A percentile compares a stretch with the other conserved stretches of the same genome.
Conservation (phyloP, 495 filamentous ascomycete species). For the Cenococcum geophilum region DNA sequence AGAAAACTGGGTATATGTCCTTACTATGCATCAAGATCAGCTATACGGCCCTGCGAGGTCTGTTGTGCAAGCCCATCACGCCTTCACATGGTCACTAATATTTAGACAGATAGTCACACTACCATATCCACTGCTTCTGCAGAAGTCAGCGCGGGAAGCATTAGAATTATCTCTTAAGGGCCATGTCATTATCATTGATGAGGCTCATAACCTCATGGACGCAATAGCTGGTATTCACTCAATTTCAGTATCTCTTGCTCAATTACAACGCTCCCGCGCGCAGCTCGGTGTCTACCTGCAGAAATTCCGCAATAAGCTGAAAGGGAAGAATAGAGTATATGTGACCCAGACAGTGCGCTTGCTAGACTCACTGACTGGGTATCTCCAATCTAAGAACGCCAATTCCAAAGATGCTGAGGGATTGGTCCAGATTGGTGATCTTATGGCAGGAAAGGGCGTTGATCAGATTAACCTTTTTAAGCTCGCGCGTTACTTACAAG, state of each 20-base stretch:
- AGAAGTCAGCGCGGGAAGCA: constrained; percentile 83
- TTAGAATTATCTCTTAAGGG: constrained; percentile 77
- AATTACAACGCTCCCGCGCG: constrained; percentile 62
- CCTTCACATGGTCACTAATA: constrained; percentile 2
- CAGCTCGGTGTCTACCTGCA: constrained; percentile 78
- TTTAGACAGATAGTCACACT: constrained; percentile 72
- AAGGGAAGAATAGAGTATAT: constrained; percentile 91
- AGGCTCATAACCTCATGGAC: constrained; percentile 97
- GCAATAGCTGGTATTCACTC: constrained; percentile 85
- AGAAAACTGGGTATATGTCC: constrained; percentile 80
- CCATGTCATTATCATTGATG: constrained; percentile 89
- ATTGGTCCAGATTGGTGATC: constrained; percentile 56
- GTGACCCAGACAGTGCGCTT: constrained; percentile 79
- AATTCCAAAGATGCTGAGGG: constrained; percentile 48
- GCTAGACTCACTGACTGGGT: constrained; percentile 65
- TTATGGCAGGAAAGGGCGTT: constrained; percentile 79
- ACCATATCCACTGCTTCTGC: constrained; percentile 85
- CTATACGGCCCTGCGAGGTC: constrained; percentile 74
- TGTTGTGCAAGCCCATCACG: constrained; percentile 14
- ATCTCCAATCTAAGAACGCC: constrained; percentile 49
- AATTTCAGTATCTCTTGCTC: constrained; percentile 61
- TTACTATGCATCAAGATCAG: constrained; percentile 85
- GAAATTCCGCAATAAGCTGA: constrained; percentile 77
- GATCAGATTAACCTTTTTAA: constrained; percentile 95
- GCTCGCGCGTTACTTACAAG: constrained; percentile 75